Conservation (phyloP, 2,329 filamentous ascomycete genomes). For the Sphaerostilbella broomeana region DNA sequence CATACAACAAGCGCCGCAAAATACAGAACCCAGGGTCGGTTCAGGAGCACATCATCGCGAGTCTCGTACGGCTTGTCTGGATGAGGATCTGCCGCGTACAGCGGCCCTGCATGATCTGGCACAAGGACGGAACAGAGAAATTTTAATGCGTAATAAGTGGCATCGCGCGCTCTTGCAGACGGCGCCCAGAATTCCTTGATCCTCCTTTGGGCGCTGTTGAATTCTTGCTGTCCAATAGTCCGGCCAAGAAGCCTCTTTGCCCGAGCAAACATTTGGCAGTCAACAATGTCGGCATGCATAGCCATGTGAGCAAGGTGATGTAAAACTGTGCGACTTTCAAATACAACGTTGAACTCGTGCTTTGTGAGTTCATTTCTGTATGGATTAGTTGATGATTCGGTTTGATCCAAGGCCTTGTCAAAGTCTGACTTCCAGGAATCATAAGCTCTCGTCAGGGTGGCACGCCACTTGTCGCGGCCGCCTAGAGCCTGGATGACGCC, state of each 20-base stretch:
- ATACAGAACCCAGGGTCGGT: constrained; percentile 92
- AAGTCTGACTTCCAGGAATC: constrained; percentile 93
- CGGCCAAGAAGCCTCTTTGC: constrained; percentile 79
- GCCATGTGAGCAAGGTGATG: constrained; percentile 96
- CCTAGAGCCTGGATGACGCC: constrained; percentile 72
- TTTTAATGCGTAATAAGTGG: constrained; percentile 84
- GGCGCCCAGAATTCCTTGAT: constrained; percentile 90
- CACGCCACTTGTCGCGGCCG: constrained; percentile 85
- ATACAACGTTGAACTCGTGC: constrained; percentile 59
- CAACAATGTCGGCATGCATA: constrained; percentile 95
- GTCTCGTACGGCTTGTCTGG: constrained; percentile 62
- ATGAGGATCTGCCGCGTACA: constrained; percentile 32
- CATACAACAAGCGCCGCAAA: constrained; percentile 89
- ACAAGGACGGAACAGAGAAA: constrained; percentile 82
- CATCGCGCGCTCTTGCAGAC: constrained; percentile 79
- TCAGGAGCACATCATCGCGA: constrained; percentile 80
- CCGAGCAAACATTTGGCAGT: constrained; percentile 91
- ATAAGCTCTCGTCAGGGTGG: constrained; percentile 77
- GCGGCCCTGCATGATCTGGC: constrained; percentile 36
- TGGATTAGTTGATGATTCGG: constrained; percentile 45
- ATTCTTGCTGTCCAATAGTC: constrained; percentile 75
- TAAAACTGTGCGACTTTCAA: constrained; percentile 81
- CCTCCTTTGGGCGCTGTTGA: constrained; percentile 68
- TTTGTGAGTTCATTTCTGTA: constrained; percentile 51
- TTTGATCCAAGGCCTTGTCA: constrained; percentile 67